These are phyloP conservation scores for Phytophthora melonis DNA, from an alignment of 352 stramenopile species.

Conservation along the genomic window DNA sequence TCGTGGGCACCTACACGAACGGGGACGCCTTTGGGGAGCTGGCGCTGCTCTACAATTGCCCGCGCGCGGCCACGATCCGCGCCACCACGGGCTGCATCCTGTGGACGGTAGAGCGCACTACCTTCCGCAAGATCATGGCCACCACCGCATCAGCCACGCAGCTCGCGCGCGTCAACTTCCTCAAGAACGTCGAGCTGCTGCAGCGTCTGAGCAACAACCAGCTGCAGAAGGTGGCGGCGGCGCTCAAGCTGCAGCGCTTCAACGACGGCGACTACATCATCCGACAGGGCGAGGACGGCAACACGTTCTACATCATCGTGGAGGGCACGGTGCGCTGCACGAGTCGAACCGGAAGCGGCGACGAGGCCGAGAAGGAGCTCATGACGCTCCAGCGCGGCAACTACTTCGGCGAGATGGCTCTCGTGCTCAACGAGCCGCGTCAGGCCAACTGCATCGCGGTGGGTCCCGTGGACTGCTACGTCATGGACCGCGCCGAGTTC, in stretches of 20 bases:
- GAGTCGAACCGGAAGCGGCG: constrained; percentile 49
- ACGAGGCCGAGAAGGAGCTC: constrained; percentile 75
- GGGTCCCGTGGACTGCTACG: constrained; percentile 89
- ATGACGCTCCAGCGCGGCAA: constrained; percentile 84
- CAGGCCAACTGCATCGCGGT: constrained; percentile 88
- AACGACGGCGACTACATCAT: constrained; percentile 94
- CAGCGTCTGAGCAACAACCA: constrained; percentile 91
- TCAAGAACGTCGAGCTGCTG: constrained; percentile 95
- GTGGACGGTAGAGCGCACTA: constrained; percentile 94
- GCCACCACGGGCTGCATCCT: constrained; percentile 87
- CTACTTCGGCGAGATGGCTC: constrained; percentile 91
- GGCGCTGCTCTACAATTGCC: constrained; percentile 97
- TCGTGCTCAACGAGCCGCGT: constrained; percentile 87
- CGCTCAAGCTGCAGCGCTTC: constrained; percentile 89
- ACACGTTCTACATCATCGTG: constrained; percentile 98
- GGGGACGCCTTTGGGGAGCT: constrained; percentile 95
- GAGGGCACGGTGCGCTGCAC: constrained; percentile 92
- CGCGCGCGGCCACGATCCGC: constrained; percentile 94
- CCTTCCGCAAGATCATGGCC: constrained; percentile 86
- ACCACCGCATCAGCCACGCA: constrained; percentile 81
- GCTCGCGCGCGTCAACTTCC: constrained; percentile 87
- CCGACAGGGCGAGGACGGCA: constrained; percentile 93
- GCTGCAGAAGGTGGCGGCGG: constrained; percentile 85
- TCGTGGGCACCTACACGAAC: constrained; percentile 83
- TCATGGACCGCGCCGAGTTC: constrained; percentile 91